Percentiles rank a stretch among this genome's conserved stretches.
These are phyloP conservation scores for Nectriaceae sp. DNA, from an alignment of 2,329 filamentous ascomycete genomes.

Conservation along the genomic window DNA sequence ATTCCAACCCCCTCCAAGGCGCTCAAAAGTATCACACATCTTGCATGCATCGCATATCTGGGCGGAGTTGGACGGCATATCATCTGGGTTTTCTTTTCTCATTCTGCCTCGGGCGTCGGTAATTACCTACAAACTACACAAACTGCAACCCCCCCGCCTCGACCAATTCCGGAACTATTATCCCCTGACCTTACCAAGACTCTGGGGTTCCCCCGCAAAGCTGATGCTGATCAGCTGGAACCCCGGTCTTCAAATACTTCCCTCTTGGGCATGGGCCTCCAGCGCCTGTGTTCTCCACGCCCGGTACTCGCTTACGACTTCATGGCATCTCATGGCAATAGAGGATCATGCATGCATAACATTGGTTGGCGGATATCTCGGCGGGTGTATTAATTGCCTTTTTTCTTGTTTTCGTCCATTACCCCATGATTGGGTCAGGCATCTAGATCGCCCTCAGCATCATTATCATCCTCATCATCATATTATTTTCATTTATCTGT, in stretches of 20 bases:
- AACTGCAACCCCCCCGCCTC: too few relatives aligned
- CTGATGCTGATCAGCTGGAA: not conserved
- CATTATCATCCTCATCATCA: conserved; percentile 3
- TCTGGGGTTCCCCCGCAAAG: not conserved
- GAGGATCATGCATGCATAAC: conserved; percentile 7
- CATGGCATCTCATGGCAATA: conserved; percentile 13
- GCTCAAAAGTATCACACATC: conserved; percentile 1
- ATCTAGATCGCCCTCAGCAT: conserved; percentile 12
- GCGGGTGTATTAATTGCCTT: conserved; percentile 17
- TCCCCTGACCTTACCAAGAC: not conserved
- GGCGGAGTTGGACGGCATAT: not conserved
- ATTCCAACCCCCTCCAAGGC: not conserved
- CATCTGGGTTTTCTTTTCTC: not conserved
- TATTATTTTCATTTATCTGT: not conserved
- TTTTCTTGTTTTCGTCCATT: not conserved
- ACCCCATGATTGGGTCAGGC: conserved; percentile 1
- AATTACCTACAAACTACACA: not conserved
- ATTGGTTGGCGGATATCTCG: conserved; percentile 20
- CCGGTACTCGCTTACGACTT: not conserved
- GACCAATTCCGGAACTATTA: not conserved
- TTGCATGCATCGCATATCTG: not conserved
- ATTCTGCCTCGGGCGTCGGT: not conserved
- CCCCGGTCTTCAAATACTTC: not conserved
- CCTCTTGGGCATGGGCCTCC: not conserved
- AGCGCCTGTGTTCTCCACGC: not conserved